Evolutionary conservation across 371 early-diverging fungal genomes (phyloP).

Genomic region (Massospora cicadina): DNA sequence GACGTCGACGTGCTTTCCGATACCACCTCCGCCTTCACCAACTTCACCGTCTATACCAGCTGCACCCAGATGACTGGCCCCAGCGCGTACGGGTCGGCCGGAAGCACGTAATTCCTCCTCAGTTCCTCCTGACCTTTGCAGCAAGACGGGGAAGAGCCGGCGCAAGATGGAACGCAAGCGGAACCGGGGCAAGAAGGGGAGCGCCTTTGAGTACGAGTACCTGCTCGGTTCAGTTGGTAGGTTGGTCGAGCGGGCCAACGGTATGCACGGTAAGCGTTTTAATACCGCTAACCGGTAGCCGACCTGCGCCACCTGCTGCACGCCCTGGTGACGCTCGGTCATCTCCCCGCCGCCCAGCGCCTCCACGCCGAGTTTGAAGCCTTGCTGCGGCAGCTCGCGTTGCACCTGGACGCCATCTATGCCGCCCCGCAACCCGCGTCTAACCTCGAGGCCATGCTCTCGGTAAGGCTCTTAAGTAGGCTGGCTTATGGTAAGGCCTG

Average conservation of each 20-base stretch:
- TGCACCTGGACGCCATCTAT: not conserved
- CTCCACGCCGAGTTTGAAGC: not conserved
- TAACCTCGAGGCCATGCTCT: not conserved
- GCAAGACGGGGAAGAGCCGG: constrained; percentile 49
- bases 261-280: not conserved
- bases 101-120: constrained; percentile 12
- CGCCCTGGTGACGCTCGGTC: not conserved
- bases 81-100: constrained; percentile 28
- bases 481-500: no score
- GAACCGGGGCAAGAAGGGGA: constrained; percentile 70
- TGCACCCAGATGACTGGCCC: constrained; percentile 29
- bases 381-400: not conserved
- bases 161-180: constrained; percentile 55
- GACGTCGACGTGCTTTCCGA: constrained; percentile 86
- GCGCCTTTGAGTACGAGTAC: constrained; percentile 77
- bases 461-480: not conserved
- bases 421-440: not conserved
- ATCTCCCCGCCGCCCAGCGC: not conserved
- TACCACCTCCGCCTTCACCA: constrained; percentile 78
- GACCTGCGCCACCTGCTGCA: not conserved
- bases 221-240: constrained; percentile 39
- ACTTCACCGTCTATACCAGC: constrained; percentile 54
- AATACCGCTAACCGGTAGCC: not conserved
- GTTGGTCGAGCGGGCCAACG: not conserved
- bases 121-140: constrained; percentile 11